phyloP scores from a whole-genome alignment of 768 basidiomycete species.

The Dentipellis fragilis region DNA sequence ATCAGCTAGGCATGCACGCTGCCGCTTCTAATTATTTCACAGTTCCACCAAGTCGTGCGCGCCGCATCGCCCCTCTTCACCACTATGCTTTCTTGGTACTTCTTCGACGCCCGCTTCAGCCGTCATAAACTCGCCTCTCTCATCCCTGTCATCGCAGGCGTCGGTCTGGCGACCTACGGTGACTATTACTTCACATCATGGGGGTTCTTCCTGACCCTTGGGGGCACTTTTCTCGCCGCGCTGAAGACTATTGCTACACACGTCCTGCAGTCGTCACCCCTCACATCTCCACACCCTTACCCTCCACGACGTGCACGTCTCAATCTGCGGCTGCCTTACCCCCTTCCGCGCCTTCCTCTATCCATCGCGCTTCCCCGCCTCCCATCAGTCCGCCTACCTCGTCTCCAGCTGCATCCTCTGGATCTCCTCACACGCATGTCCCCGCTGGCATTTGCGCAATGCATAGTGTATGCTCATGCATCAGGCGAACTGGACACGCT shows the following conservation, averaged over 20 bases:
- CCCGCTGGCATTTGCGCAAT: conserved; percentile 86
- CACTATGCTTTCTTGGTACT: conserved; percentile 59
- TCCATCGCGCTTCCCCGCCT: conserved; percentile 11
- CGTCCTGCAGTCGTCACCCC: conserved; percentile 43
- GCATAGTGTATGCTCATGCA: conserved; percentile 62
- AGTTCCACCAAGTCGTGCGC: conserved; percentile 98
- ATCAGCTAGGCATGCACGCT: no score
- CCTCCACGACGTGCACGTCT: background rate
- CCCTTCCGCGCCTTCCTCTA: conserved; percentile 4
- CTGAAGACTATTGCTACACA: conserved; percentile 92
- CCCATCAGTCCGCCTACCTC: conserved; percentile 16
- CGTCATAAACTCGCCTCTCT: conserved; percentile 60
- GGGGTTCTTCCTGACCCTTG: conserved; percentile 80
- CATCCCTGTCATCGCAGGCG: conserved; percentile 79
- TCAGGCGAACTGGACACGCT: conserved; percentile 75
- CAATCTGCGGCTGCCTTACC: background rate
- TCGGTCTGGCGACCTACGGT: conserved; percentile 90
- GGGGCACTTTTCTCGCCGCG: conserved; percentile 87
- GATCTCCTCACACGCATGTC: conserved; percentile 86
- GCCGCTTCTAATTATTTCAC: background rate
- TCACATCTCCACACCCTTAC: conserved; percentile 8
- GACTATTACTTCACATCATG: conserved; percentile 86
- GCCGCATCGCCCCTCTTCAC: conserved; percentile 91
- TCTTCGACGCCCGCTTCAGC: conserved; percentile 56
- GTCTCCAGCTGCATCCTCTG: conserved; percentile 54